A percentile compares a stretch with the other conserved stretches of the same genome.
Conservation (phyloP, 1,139 yeast genomes). For the Wickerhamomyces sp. region DNA sequence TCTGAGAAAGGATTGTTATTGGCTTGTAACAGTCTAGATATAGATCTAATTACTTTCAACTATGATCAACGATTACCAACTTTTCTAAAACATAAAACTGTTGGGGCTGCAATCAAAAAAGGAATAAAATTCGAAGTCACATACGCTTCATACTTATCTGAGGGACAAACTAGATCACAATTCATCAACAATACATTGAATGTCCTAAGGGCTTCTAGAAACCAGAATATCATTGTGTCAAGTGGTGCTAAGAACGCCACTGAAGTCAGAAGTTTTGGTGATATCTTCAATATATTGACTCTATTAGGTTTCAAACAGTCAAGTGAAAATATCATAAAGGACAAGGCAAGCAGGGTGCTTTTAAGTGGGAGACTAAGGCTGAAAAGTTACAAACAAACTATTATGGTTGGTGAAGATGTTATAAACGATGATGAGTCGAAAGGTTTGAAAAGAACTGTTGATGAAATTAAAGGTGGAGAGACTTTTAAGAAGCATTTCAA, state of each 20-base stretch:
- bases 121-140: conserved; percentile 82
- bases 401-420: conserved; percentile 44
- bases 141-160: conserved; percentile 49
- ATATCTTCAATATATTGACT: conserved; percentile 60
- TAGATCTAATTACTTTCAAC: conserved; percentile 76
- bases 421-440: conserved; percentile 15
- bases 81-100: conserved; percentile 75
- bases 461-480: conserved; percentile 23
- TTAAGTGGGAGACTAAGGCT: conserved; percentile 69
- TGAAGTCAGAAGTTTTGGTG: conserved; percentile 61
- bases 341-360: conserved; percentile 58
- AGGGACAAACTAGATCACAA: conserved; percentile 46
- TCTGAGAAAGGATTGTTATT: conserved; percentile 76
- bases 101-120: conserved; percentile 76
- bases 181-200: conserved; percentile 70
- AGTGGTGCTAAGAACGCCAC: conserved; percentile 66
- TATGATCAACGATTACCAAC: conserved; percentile 65
- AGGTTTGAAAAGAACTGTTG: conserved; percentile 19
- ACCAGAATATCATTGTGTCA: conserved; percentile 72
- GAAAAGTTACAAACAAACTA: conserved; percentile 65
- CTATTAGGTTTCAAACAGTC: conserved; percentile 56
- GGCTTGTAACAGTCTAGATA: conserved; percentile 65
- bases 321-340: conserved; percentile 54
- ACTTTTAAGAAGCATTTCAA: conserved; percentile 21
- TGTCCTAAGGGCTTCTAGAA: conserved; percentile 77